Conservation (phyloP, 805 yeast genomes). For the Lipomyces mesembrius region DNA sequence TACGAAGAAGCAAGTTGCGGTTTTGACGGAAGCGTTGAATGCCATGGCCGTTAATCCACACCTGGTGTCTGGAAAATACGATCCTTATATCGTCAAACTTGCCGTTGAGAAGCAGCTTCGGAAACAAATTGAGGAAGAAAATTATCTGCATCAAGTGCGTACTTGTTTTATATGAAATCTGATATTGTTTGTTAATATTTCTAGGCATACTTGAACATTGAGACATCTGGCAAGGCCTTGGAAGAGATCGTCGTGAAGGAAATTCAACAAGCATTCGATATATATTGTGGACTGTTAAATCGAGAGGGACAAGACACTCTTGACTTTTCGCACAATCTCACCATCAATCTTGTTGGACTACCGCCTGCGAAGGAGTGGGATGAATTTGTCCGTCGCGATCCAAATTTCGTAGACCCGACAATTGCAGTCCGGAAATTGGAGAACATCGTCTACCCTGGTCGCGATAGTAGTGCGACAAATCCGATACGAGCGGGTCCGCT, state of each 20-base stretch:
- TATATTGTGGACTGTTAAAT: constrained; percentile 52
- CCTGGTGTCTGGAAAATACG: constrained; percentile 59
- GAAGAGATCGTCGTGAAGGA: constrained; percentile 87
- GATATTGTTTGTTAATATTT: not conserved
- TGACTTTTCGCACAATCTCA: constrained; percentile 67
- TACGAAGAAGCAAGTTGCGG: constrained; percentile 30
- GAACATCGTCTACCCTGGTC: constrained; percentile 69
- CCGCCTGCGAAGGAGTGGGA: constrained; percentile 90
- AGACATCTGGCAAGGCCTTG: constrained; percentile 83
- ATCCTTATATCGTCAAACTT: constrained; percentile 79
- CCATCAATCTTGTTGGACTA: constrained; percentile 70
- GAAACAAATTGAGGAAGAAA: constrained; percentile 80
- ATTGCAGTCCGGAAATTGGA: constrained; percentile 64
- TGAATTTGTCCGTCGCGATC: constrained; percentile 72
- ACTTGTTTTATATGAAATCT: not conserved
- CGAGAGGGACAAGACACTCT: constrained; percentile 66
- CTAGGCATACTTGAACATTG: constrained; percentile 81
- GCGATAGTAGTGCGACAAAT: constrained; percentile 67
- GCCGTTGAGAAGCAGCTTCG: constrained; percentile 76
- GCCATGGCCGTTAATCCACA: constrained; percentile 49
- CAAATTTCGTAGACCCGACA: constrained; percentile 67
- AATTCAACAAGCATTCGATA: constrained; percentile 73
- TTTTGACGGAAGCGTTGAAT: constrained; percentile 60
- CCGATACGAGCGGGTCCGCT: constrained; percentile 77
- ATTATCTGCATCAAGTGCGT: constrained; percentile 64